Evolutionary conservation across 2,329 filamentous ascomycete genomes (phyloP).

Genomic region (Aspergillus tanneri): DNA sequence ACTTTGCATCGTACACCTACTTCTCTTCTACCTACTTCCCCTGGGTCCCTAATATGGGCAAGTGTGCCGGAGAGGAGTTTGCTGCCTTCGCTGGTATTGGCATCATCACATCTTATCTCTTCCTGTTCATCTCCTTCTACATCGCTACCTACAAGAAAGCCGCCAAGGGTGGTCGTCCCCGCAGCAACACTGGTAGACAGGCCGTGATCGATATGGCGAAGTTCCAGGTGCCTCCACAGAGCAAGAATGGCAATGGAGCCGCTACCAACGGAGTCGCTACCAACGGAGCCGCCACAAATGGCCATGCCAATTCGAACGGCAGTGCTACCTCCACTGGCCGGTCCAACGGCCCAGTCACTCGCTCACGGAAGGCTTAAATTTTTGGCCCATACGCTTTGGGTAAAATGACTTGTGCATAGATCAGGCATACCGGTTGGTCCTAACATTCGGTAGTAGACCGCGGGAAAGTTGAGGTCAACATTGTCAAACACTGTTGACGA

Average conservation of each 20-base stretch:
- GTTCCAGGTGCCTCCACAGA: conserved; percentile 57
- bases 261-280: conserved; percentile 28
- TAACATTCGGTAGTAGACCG: neutral
- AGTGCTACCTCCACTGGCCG: conserved; percentile 38
- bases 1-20: conserved; percentile 99
- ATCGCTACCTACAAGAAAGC: conserved; percentile 87
- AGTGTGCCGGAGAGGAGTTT: conserved; percentile 94
- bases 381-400: neutral
- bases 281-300: conserved; percentile 25
- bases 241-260: conserved; percentile 12
- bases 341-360: conserved; percentile 45
- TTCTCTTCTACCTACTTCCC: conserved; percentile 89
- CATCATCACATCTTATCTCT: conserved; percentile 89
- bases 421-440: neutral
- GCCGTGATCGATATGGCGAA: conserved; percentile 80
- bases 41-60: conserved; percentile 77
- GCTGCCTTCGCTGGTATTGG: conserved; percentile 88
- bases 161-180: conserved; percentile 43
- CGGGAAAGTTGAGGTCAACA: neutral
- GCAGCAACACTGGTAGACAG: conserved; percentile 71
- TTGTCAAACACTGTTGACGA: neutral
- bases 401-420: neutral
- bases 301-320: conserved; percentile 32
- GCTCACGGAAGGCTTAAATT: conserved; percentile 49
- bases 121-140: conserved; percentile 99